Conservation (phyloP, 2,329 filamentous ascomycete genomes). For the Trichophyton schoenleinii region DNA sequence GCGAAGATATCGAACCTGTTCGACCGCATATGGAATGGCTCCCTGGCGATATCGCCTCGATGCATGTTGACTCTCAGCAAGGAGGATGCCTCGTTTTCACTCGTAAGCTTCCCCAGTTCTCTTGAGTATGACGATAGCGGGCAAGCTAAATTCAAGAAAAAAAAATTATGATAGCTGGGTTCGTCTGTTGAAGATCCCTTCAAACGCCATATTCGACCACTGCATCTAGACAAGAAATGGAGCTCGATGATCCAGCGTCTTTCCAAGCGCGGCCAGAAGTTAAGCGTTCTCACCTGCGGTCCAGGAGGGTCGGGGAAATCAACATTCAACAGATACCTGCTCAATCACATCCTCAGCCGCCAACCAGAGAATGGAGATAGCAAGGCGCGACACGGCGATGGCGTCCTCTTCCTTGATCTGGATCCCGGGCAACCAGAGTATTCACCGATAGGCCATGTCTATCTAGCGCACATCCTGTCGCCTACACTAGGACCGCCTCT, state of each 20-base stretch:
- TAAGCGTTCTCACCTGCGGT: constrained; percentile 40
- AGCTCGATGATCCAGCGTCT: constrained; percentile 33
- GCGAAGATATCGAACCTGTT: constrained; percentile 40
- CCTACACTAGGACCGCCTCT: constrained; percentile 46
- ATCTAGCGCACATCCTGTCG: constrained; percentile 40
- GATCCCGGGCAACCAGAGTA: constrained; percentile 50
- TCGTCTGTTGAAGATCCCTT: constrained; percentile 32
- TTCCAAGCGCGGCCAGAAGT: constrained; percentile 28
- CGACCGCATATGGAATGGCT: constrained; percentile 40
- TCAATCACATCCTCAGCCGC: constrained; percentile 42
- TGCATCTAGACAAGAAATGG: constrained; percentile 35
- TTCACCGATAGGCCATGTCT: constrained; percentile 46
- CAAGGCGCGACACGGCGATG: constrained; percentile 22
- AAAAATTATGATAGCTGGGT: constrained; percentile 22
- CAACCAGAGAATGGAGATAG: constrained; percentile 21
- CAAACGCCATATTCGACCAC: constrained; percentile 30
- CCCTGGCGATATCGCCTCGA: too few species aligned
- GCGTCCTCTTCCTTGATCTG: constrained; percentile 45
- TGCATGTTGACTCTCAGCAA: not conserved
- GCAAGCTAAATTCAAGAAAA: not conserved
- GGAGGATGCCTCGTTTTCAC: constrained; percentile 26
- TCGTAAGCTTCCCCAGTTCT: constrained; percentile 23
- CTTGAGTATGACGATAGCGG: not conserved
- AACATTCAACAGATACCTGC: constrained; percentile 43
- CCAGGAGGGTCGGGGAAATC: constrained; percentile 48